Evolutionary conservation across 2,329 filamentous ascomycete genomes (phyloP).

Genomic region (Colletotrichum liaoningense): DNA sequence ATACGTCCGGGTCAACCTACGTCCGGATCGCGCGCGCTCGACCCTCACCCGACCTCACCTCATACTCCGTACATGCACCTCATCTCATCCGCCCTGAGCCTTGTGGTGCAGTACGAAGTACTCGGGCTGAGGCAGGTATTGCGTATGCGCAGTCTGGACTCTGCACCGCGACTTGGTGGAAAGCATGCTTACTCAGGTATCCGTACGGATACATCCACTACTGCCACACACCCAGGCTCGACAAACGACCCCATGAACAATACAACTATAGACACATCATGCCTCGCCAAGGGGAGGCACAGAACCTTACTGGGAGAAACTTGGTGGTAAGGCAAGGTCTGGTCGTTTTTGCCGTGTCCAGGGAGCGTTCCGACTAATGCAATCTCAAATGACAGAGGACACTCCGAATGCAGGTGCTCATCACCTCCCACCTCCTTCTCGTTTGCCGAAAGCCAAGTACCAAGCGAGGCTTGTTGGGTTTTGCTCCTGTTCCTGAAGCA

Average conservation of each 20-base stretch:
- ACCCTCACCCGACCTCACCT: neutral
- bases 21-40: neutral
- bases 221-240: neutral
- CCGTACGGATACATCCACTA: neutral
- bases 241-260: neutral
- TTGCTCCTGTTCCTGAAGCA: neutral
- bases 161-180: neutral
- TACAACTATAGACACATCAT: slow-evolving; percentile 12
- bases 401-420: slow-evolving; percentile 7
- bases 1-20: slow-evolving; percentile 1
- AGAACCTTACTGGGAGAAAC: slow-evolving; percentile 6
- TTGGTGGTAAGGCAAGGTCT: neutral
- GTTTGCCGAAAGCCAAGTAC: neutral
- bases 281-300: slow-evolving; percentile 16
- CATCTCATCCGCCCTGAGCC: too few species aligned
- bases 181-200: neutral
- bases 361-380: slow-evolving; percentile 34
- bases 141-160: too few species aligned
- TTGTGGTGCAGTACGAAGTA: too few species aligned
- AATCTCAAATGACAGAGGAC: slow-evolving; percentile 32
- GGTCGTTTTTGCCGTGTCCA: neutral
- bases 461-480: neutral
- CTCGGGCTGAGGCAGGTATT: too few species aligned
- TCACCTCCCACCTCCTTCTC: neutral
- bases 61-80: neutral